Conservation (phyloP, 1,284 basidiomycete genomes). For the Hymenochaete sp. region DNA sequence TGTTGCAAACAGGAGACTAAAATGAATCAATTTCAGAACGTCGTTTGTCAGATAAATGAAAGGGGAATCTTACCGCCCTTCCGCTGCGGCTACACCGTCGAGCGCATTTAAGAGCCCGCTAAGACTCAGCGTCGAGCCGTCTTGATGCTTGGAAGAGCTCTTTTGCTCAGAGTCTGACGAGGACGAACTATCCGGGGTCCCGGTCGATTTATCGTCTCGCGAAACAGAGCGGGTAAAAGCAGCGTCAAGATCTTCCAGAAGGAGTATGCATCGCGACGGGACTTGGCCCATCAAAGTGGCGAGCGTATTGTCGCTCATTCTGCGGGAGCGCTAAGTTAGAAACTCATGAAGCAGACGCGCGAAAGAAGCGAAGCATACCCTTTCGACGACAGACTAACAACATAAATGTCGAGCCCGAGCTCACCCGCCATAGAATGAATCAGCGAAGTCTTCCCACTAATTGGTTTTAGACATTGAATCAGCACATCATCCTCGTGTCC, state of each 20-base stretch:
- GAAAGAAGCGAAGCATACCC: slow-evolving; percentile 40
- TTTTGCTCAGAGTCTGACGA: slow-evolving; percentile 33
- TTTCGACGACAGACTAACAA: slow-evolving; percentile 75
- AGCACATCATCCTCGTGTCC: slow-evolving; percentile 20
- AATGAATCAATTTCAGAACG: slow-evolving; percentile 10
- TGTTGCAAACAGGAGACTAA: slow-evolving; percentile 69
- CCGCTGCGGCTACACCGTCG: slow-evolving; percentile 79
- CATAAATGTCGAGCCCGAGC: slow-evolving; percentile 81
- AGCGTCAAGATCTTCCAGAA: slow-evolving; percentile 82
- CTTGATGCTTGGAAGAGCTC: slow-evolving; percentile 37
- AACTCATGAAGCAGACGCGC: slow-evolving; percentile 10
- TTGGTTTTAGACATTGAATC: slow-evolving; percentile 15
- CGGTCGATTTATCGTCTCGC: slow-evolving; percentile 70
- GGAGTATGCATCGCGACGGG: slow-evolving; percentile 77
- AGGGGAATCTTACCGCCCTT: slow-evolving; percentile 58
- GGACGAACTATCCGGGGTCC: slow-evolving; percentile 42
- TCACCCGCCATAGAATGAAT: slow-evolving; percentile 83
- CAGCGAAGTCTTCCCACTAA: slow-evolving; percentile 72
- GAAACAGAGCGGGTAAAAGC: slow-evolving; percentile 77
- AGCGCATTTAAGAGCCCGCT: slow-evolving; percentile 77
- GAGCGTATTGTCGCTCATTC: slow-evolving; percentile 82
- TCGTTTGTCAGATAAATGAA: slow-evolving; percentile 18
- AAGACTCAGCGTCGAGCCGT: slow-evolving; percentile 73
- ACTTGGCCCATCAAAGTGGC: slow-evolving; percentile 77
- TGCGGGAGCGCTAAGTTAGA: slow-evolving; percentile 23